phyloP scores from a whole-genome alignment of 441 rosid species.

The Eutrema salsugineum region DNA sequence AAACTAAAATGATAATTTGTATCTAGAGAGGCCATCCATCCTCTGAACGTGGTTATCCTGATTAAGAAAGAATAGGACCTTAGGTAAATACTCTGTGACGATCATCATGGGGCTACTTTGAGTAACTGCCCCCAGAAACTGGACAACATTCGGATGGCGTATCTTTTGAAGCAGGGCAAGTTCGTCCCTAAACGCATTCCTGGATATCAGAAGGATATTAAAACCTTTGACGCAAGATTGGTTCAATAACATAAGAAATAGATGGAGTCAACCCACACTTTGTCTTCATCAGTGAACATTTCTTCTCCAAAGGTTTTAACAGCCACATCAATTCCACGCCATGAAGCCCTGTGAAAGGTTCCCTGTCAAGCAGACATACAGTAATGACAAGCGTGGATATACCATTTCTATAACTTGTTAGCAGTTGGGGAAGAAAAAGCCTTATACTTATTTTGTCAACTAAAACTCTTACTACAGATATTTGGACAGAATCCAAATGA shows the following conservation, averaged over 20 bases:
- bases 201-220: conserved; percentile 30
- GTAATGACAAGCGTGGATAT: not conserved
- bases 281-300: conserved; percentile 55
- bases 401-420: not conserved
- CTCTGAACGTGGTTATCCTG: not conserved
- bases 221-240: not conserved
- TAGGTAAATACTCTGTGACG: conserved; percentile 69
- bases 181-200: conserved; percentile 74
- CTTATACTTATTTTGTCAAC: not conserved
- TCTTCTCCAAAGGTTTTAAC: conserved; percentile 73
- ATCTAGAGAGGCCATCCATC: not conserved
- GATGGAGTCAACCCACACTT: conserved; percentile 55
- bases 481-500: not conserved
- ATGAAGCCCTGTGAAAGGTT: conserved; percentile 63
- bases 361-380: conserved; percentile 37
- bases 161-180: conserved; percentile 77
- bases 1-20: not conserved
- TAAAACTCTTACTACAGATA: not conserved
- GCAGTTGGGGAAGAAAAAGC: not conserved
- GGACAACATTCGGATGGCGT: conserved; percentile 85
- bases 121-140: conserved; percentile 81
- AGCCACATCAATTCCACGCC: conserved; percentile 83
- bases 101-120: conserved; percentile 88
- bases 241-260: not conserved
- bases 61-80: conserved; percentile 39